These are phyloP conservation scores for Hymenoscyphus albidus DNA, from an alignment of 2,329 filamentous ascomycete genomes.

Conservation along the genomic window DNA sequence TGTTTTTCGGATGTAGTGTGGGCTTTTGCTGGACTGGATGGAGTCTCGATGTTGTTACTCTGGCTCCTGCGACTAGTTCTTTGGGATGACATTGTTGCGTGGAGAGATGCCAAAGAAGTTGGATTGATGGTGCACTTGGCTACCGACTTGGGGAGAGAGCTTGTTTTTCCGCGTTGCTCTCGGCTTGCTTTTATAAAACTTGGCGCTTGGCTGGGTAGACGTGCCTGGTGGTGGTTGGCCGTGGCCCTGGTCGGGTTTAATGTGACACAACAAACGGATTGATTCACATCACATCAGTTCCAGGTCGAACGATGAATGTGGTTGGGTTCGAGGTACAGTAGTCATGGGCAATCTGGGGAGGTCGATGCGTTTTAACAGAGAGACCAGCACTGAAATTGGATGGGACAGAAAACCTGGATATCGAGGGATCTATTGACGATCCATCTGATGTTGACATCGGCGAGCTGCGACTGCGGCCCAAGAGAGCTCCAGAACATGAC, in stretches of 20 bases:
- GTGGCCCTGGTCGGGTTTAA: background rate
- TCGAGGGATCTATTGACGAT: background rate
- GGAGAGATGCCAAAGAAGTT: too few species aligned
- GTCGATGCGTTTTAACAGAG: background rate
- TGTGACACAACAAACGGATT: background rate
- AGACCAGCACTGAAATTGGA: background rate
- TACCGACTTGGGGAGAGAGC: background rate
- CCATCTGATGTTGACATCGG: background rate
- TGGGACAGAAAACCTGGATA: background rate
- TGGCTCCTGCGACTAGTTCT: background rate
- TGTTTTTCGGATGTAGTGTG: conserved; percentile 1
- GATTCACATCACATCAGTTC: background rate
- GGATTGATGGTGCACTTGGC: background rate
- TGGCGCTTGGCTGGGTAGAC: background rate
- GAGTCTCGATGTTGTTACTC: conserved; percentile 1
- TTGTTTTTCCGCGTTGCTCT: background rate
- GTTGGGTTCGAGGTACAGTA: background rate
- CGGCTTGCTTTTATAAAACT: background rate
- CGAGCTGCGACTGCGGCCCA: background rate
- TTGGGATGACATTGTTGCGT: conserved; percentile 4
- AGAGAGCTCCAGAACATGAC: background rate
- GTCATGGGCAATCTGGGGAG: background rate
- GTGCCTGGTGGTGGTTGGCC: background rate
- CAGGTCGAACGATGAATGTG: background rate
- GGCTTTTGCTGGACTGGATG: background rate